Percentiles rank a stretch among this genome's conserved stretches.
Conservation (phyloP, 768 basidiomycete genomes). For the Flagelloscypha sp. region DNA sequence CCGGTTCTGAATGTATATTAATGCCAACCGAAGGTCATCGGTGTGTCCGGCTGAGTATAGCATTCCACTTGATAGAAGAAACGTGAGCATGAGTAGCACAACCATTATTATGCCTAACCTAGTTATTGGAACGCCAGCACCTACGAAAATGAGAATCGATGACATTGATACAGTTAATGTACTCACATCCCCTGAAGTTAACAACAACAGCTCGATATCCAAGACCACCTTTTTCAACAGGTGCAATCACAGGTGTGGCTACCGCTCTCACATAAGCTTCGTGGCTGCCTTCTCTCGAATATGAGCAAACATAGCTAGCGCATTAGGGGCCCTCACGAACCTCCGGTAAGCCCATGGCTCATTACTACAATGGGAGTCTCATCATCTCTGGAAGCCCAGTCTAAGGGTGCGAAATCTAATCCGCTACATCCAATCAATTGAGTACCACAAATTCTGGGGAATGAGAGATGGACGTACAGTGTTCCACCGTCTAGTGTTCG, state of each 20-base stretch:
- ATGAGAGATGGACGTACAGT: constrained; percentile 32
- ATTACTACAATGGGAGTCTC: constrained; percentile 50
- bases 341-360: constrained; percentile 48
- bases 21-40: constrained; percentile 53
- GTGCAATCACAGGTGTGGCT: constrained; percentile 42
- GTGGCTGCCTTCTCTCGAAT: constrained; percentile 58
- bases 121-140: constrained; percentile 54
- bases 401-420: constrained; percentile 54
- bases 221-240: constrained; percentile 49
- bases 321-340: no score
- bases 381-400: constrained; percentile 26
- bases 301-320: no score
- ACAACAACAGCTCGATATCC: constrained; percentile 61
- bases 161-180: not conserved
- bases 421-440: constrained; percentile 32
- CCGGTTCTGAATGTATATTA: constrained; percentile 46
- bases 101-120: no score
- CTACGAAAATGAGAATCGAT: constrained; percentile 19
- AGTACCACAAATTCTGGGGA: not conserved
- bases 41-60: constrained; percentile 61
- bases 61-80: no score
- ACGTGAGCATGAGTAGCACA: no score
- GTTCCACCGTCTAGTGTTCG: constrained; percentile 56
- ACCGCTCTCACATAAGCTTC: constrained; percentile 63
- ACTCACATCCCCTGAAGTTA: constrained; percentile 61